Conservation (phyloP, 305 asterid species). For the Nicotiana rustica region DNA sequence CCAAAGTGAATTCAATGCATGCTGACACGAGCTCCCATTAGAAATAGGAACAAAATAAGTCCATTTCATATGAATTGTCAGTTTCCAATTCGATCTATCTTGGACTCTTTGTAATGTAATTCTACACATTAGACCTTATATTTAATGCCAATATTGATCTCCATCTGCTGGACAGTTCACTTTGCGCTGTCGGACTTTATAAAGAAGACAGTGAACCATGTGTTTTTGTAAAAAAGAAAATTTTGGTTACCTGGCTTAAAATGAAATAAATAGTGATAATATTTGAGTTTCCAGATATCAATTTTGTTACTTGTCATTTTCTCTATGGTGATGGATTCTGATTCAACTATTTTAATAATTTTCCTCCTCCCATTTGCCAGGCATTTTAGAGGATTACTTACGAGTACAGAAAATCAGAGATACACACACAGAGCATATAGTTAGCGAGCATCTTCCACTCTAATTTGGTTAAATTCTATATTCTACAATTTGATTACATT, state of each 20-base stretch:
- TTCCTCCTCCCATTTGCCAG: neutral
- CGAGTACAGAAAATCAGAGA: neutral
- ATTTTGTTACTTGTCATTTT: neutral
- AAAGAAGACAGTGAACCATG: neutral
- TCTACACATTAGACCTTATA: neutral
- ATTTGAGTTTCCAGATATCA: neutral
- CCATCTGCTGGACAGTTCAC: neutral
- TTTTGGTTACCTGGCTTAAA: too few relatives aligned
- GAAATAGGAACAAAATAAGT: slow-evolving; percentile 11
- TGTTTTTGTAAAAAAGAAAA: neutral
- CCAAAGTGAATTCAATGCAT: neutral
- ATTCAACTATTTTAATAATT: neutral
- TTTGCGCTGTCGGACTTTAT: neutral
- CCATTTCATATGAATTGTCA: neutral
- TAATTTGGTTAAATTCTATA: slow-evolving; percentile 1
- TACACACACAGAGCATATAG: neutral
- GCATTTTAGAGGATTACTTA: neutral
- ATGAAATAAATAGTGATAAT: neutral
- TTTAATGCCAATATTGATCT: slow-evolving; percentile 5
- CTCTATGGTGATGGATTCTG: neutral
- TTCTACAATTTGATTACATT: slow-evolving; percentile 9
- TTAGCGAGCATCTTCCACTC: slow-evolving; percentile 13
- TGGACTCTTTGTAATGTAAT: neutral
- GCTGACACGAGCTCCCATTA: neutral
- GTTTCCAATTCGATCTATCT: slow-evolving; percentile 1